phyloP scores from a whole-genome alignment of 495 filamentous ascomycete species.

The Xylaria intraflava region DNA sequence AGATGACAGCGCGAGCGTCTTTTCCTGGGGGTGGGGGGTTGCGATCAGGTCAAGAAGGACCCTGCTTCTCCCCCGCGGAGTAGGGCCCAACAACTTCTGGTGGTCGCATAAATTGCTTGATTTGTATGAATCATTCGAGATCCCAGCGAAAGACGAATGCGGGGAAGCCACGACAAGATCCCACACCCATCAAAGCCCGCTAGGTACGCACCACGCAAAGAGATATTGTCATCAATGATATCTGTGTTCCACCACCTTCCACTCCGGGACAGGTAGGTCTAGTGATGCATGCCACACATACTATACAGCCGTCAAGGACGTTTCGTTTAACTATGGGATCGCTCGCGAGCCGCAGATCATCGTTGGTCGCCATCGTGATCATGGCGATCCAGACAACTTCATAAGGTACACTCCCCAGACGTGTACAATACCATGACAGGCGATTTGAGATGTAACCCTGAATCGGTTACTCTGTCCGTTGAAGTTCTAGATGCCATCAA shows the following conservation, averaged over 20 bases:
- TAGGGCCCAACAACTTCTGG: too few relatives aligned
- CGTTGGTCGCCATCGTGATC: slow-evolving; percentile 4
- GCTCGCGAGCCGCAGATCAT: not conserved
- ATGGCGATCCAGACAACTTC: not conserved
- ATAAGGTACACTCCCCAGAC: not conserved
- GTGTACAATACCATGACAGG: not conserved
- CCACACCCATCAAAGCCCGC: not conserved
- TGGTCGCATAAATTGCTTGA: too few relatives aligned
- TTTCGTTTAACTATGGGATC: not conserved
- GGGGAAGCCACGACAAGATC: not conserved
- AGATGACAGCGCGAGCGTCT: not conserved
- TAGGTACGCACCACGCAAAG: not conserved
- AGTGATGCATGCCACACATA: not conserved
- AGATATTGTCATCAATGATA: not conserved
- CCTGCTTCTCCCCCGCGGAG: too few relatives aligned
- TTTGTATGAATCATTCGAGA: not conserved
- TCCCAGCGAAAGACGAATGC: not conserved
- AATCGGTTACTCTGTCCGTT: not conserved
- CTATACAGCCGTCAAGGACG: too few relatives aligned
- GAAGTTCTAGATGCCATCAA: not conserved
- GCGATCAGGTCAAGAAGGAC: too few relatives aligned
- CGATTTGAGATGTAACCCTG: not conserved
- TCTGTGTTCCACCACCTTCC: not conserved
- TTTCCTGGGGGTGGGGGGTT: too few relatives aligned
- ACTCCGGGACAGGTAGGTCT: not conserved